Percentiles rank a stretch among this genome's conserved stretches.
Evolutionary conservation across 2,329 filamentous ascomycete genomes (phyloP).

Genomic region (Curvularia sp.): DNA sequence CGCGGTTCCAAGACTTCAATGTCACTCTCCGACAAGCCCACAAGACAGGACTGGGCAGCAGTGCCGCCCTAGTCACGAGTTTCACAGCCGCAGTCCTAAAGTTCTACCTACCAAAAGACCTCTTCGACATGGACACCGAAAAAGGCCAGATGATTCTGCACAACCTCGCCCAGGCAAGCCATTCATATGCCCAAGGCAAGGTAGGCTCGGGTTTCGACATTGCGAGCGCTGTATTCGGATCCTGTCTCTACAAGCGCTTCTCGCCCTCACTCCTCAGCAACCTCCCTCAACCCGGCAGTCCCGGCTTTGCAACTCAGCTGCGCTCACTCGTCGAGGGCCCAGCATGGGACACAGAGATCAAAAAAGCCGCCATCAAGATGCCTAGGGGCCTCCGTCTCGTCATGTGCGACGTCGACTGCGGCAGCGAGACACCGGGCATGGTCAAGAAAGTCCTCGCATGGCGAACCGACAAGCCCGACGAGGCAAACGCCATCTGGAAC

Average conservation of each 20-base stretch:
- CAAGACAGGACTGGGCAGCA: constrained; percentile 96
- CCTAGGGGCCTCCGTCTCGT: constrained; percentile 77
- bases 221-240: constrained; percentile 89
- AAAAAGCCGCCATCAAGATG: constrained; percentile 72
- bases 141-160: constrained; percentile 71
- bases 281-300: constrained; percentile 70
- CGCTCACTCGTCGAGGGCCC: constrained; percentile 67
- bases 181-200: constrained; percentile 96
- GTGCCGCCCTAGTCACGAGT: constrained; percentile 89
- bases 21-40: constrained; percentile 79
- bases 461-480: constrained; percentile 69
- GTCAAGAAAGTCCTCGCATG: constrained; percentile 89
- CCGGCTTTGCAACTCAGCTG: constrained; percentile 71
- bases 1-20: constrained; percentile 77
- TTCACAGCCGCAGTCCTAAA: constrained; percentile 77
- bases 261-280: constrained; percentile 74
- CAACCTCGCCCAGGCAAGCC: constrained; percentile 90
- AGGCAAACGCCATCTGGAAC: constrained; percentile 76
- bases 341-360: constrained; percentile 81
- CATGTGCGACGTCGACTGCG: constrained; percentile 96
- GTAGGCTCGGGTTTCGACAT: constrained; percentile 96
- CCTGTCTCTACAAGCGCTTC: constrained; percentile 91
- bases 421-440: constrained; percentile 92
- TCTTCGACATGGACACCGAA: constrained; percentile 65
- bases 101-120: constrained; percentile 69